Evolutionary conservation across 129 eudicot species (phyloP).

Genomic region (Erigeron canadensis): DNA sequence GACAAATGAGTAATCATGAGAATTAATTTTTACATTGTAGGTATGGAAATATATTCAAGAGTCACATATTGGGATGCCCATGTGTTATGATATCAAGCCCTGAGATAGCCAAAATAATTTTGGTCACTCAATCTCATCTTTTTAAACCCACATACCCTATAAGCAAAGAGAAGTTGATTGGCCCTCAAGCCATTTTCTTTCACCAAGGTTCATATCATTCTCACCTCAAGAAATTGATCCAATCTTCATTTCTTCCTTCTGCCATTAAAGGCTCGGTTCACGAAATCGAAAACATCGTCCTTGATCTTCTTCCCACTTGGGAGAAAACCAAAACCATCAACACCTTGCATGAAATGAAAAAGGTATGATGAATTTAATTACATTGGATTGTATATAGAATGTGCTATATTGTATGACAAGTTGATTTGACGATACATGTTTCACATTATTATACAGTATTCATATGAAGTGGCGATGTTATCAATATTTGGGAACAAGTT

Average conservation of each 20-base stretch:
- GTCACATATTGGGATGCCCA: constrained; percentile 86
- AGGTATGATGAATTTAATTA: constrained; percentile 32
- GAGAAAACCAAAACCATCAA: constrained; percentile 32
- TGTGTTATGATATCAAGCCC: constrained; percentile 97
- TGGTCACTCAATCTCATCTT: constrained; percentile 69
- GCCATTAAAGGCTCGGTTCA: constrained; percentile 42
- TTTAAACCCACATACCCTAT: constrained; percentile 90
- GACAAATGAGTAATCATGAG: not conserved
- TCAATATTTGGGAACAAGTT: constrained; percentile 52
- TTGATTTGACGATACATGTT: not conserved
- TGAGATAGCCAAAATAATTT: constrained; percentile 59
- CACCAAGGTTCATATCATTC: constrained; percentile 88
- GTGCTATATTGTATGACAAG: not conserved
- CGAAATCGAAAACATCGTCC: constrained; percentile 50
- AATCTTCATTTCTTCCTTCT: constrained; percentile 53
- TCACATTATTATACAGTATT: constrained; percentile 39
- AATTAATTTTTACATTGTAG: constrained; percentile 27
- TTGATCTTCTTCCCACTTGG: constrained; percentile 46
- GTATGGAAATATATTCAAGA: constrained; percentile 80
- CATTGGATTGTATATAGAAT: no score
- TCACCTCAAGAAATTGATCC: constrained; percentile 62
- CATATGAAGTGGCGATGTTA: constrained; percentile 78
- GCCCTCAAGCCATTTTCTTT: constrained; percentile 72
- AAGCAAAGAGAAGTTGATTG: constrained; percentile 77
- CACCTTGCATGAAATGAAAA: constrained; percentile 84